These are phyloP conservation scores for Gentiana dahurica DNA, from an alignment of 257 asterid genomes.

Conservation along the genomic window DNA sequence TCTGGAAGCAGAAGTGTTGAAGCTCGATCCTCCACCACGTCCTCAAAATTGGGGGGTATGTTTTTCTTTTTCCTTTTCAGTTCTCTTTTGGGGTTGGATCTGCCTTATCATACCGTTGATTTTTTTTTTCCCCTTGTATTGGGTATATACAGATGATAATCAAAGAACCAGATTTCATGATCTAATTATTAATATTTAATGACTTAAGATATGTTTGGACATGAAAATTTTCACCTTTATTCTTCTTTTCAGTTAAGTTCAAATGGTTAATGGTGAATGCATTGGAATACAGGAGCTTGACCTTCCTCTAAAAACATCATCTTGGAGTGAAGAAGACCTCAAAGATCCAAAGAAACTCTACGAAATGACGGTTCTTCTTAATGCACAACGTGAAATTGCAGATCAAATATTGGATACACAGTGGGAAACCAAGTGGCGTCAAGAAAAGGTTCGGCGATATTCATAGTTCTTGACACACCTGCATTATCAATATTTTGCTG, in stretches of 20 bases:
- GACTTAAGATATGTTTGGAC: not conserved
- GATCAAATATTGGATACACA: conserved; percentile 72
- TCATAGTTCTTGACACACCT: not conserved
- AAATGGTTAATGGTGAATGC: not conserved
- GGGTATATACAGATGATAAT: not conserved
- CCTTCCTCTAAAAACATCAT: conserved; percentile 71
- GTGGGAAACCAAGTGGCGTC: conserved; percentile 94
- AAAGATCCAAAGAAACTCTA: conserved; percentile 86
- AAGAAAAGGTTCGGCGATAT: conserved; percentile 50
- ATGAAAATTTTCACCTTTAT: not conserved
- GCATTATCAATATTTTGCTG: no score
- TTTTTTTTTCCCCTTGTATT: not conserved
- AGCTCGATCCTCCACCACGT: conserved; percentile 76
- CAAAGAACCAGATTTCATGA: not conserved
- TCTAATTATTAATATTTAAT: not conserved
- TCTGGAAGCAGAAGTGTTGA: conserved; percentile 83
- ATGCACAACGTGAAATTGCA: conserved; percentile 82
- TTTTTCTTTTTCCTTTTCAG: conserved; percentile 15
- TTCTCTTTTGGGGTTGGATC: not conserved
- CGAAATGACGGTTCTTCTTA: conserved; percentile 86
- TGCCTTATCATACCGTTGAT: not conserved
- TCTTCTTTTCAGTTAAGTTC: not conserved
- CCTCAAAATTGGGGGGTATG: conserved; percentile 87
- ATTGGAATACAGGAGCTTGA: conserved; percentile 49
- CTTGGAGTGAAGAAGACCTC: conserved; percentile 78